Base-by-base conservation (phyloP, 2,329 filamentous ascomycete species). In the Rachicladosporium sp. region DNA sequence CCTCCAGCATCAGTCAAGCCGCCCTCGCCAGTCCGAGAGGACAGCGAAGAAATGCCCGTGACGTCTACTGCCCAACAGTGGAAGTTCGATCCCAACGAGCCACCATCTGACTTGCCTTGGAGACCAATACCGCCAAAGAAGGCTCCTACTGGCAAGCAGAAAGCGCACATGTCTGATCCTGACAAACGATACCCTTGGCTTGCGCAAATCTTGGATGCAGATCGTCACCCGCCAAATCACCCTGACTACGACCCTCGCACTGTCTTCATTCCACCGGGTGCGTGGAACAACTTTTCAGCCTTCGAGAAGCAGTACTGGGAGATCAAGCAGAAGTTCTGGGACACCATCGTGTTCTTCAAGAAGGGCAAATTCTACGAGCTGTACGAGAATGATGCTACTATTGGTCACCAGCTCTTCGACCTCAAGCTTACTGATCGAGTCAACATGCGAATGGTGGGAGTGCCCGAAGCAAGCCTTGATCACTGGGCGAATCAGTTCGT, bases 271-370 rank as follows among this genome's bases (percentile, higher is more conserved):
- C 91, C 91, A 1, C 82, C 85, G 0, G 57, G 69, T 29, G 85
- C 86, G 0, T 93, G 80, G 78, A 65, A 66, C 23, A 80, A 82
- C 19, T 95, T 98, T 57, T 93, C 88, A 0, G 76, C 89, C 0
- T 98, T 98, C 48, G 91, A 98, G 63, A 93, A 87, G 60, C 91
- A 98, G 58, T 98, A 98, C 60, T 98, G 91, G 91, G 86, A 93
- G 54, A 96, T 98, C 61, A 98, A 98, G 66, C 83, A 88, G 60
- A 95, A 95, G 52, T 84, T 93, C 49, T 96, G 85, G 83, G 87
- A 95, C 49, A 95, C 88, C 0, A 81, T 98, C 34, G 89, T 98
- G 10, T 98, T 98, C 64, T 98, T 98, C 78, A 98, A 96, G 64
- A 98, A 98, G 69, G 91, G 91, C 54, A 98, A 98, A 54, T 98